Evolutionary conservation across 345 rosid species (phyloP).

Genomic region (Citrus australasica): DNA sequence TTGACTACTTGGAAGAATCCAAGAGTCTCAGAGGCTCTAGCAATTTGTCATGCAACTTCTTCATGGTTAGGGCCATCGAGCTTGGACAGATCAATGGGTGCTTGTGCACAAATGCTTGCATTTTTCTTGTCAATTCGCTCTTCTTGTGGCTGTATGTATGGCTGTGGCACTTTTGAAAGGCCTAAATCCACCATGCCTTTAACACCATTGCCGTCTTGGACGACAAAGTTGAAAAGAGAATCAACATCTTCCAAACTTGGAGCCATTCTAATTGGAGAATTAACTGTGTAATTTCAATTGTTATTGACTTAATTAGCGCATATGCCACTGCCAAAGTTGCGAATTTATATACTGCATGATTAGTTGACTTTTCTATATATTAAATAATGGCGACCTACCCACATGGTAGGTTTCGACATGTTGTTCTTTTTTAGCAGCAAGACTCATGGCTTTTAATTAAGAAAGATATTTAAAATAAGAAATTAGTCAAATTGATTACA

Average conservation of each 20-base stretch:
- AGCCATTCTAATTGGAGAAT: background rate
- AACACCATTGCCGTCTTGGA: slow-evolving; percentile 48
- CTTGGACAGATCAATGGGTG: slow-evolving; percentile 43
- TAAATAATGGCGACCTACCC: background rate
- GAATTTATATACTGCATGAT: background rate
- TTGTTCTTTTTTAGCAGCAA: background rate
- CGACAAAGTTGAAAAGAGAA: slow-evolving; percentile 44
- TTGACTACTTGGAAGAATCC: slow-evolving; percentile 62
- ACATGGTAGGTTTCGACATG: background rate
- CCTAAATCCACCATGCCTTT: slow-evolving; percentile 55
- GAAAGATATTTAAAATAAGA: background rate
- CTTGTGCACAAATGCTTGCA: background rate
- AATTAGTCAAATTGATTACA: too few species aligned
- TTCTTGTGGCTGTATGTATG: slow-evolving; percentile 25
- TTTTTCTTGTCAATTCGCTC: slow-evolving; percentile 42
- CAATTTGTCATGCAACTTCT: slow-evolving; percentile 32
- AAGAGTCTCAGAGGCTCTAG: slow-evolving; percentile 42
- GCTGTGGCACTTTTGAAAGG: slow-evolving; percentile 34
- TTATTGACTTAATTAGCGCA: background rate
- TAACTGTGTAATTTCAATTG: slow-evolving; percentile 35
- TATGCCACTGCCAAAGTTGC: background rate
- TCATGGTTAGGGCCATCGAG: slow-evolving; percentile 39
- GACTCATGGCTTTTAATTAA: background rate
- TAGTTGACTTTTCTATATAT: background rate
- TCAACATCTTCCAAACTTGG: background rate